Percentiles rank a stretch among this genome's conserved stretches.
These are phyloP conservation scores for Penicillium sp. DNA, from an alignment of 2,329 filamentous ascomycete genomes.

Conservation along the genomic window DNA sequence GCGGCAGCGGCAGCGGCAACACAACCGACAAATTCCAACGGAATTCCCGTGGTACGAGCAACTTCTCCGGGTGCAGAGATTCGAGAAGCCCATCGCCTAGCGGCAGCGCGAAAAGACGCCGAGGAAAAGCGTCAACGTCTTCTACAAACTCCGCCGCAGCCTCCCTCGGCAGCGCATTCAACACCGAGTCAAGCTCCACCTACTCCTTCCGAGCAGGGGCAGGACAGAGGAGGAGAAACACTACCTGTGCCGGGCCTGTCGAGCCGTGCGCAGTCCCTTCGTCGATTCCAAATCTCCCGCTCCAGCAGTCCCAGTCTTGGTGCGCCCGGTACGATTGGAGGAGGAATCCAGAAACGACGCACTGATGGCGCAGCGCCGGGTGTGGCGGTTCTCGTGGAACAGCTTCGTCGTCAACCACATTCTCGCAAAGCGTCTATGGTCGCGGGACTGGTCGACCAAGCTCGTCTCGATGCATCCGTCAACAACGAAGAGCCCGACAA, in stretches of 20 bases:
- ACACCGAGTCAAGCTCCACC: conserved; percentile 1
- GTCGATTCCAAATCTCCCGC: conserved; percentile 38
- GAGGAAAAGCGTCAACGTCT: conserved; percentile 27
- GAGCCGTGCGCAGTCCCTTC: conserved; percentile 21
- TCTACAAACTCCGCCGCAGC: conserved; percentile 17
- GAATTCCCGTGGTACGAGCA: conserved; percentile 37
- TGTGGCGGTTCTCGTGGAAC: conserved; percentile 38
- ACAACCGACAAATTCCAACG: conserved; percentile 14
- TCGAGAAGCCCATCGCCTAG: conserved; percentile 28
- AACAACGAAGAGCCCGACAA: conserved; percentile 6
- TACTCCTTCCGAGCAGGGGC: not conserved
- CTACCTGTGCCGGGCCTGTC: conserved; percentile 14
- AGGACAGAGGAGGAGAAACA: not conserved
- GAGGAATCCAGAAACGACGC: conserved; percentile 35
- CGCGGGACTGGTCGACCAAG: conserved; percentile 22
- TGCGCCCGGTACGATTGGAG: conserved; percentile 22
- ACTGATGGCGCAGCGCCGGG: conserved; percentile 18
- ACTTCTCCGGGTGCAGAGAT: conserved; percentile 40
- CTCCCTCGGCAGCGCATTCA: conserved; percentile 7
- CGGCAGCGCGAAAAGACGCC: conserved; percentile 23
- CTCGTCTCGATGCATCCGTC: conserved; percentile 6
- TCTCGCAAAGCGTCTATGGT: conserved; percentile 31
- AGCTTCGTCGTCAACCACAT: conserved; percentile 29
- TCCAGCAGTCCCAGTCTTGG: conserved; percentile 24
- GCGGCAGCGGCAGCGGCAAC: not conserved